These are phyloP conservation scores for Suhomyces chickasaworum DNA, from an alignment of 1,139 yeast genomes.

Conservation along the genomic window DNA sequence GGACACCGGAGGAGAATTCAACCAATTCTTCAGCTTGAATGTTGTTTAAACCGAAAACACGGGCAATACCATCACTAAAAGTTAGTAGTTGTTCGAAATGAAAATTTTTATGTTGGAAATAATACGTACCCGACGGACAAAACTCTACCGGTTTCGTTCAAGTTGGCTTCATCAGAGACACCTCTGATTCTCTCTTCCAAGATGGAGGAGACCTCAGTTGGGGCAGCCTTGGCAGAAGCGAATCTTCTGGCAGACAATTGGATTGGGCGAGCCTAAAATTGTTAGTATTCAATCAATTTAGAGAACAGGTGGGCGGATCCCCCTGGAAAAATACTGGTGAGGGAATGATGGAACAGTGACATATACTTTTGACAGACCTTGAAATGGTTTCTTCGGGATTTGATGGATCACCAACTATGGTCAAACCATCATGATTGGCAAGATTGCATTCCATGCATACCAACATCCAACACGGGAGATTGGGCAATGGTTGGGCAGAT, in stretches of 20 bases:
- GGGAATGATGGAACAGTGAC: too few species aligned
- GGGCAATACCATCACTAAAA: constrained; percentile 97
- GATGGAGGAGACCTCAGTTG: constrained; percentile 98
- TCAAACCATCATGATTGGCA: background rate
- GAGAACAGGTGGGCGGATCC: background rate
- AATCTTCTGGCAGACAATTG: constrained; percentile 67
- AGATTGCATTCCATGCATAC: too few species aligned
- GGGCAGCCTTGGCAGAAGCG: constrained; percentile 97
- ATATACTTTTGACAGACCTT: background rate
- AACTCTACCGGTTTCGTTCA: constrained; percentile 99
- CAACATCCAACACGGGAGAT: background rate
- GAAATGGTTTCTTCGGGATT: background rate
- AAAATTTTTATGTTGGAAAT: constrained; percentile 2
- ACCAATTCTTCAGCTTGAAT: constrained; percentile 99
- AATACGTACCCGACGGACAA: constrained; percentile 68
- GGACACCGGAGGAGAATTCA: constrained; percentile 98
- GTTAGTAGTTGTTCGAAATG: constrained; percentile 24
- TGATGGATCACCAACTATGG: background rate
- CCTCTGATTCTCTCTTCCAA: constrained; percentile 99
- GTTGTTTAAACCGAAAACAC: constrained; percentile 99
- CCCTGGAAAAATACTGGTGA: too few species aligned
- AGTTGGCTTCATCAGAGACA: constrained; percentile 95
- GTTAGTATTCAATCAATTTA: constrained; percentile 1
- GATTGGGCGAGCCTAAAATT: constrained; percentile 68
- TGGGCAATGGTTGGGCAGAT: background rate